Conservation (phyloP, 2,329 filamentous ascomycete genomes). For the Beauveria sp. region DNA sequence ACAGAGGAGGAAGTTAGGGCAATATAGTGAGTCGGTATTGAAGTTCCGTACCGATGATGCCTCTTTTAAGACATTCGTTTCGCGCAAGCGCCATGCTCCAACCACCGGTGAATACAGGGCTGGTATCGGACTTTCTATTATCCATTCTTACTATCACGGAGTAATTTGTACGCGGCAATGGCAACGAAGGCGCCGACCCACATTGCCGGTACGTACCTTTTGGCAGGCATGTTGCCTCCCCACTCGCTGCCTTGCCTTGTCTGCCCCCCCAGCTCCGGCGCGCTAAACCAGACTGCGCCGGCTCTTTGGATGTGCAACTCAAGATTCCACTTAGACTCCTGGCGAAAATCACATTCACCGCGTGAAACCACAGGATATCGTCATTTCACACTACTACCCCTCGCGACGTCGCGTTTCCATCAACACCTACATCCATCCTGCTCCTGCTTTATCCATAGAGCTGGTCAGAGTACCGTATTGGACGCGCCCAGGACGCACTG, state of each 20-base stretch:
- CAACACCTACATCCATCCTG: neutral
- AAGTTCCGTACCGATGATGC: too few species aligned
- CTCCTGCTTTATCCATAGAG: neutral
- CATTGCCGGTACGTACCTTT: neutral
- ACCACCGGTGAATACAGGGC: neutral
- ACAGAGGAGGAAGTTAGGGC: too few species aligned
- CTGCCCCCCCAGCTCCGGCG: constrained; percentile 4
- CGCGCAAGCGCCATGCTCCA: neutral
- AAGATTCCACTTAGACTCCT: constrained; percentile 24
- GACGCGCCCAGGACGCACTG: constrained; percentile 40
- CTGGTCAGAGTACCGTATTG: constrained; percentile 14
- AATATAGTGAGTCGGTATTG: too few species aligned
- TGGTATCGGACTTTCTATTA: constrained; percentile 1
- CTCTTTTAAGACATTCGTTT: too few species aligned
- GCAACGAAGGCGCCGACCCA: too few species aligned
- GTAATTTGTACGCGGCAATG: too few species aligned
- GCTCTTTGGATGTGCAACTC: constrained; percentile 26
- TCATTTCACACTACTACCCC: neutral
- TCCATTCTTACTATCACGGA: neutral
- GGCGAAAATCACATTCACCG: neutral
- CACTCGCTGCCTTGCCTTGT: constrained; percentile 8
- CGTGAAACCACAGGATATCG: neutral
- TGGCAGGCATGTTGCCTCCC: constrained; percentile 18
- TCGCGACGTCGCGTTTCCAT: constrained; percentile 6
- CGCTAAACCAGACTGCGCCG: constrained; percentile 26